Conservation (phyloP, 805 yeast species). For the Sungouiozyma intestinalis region DNA sequence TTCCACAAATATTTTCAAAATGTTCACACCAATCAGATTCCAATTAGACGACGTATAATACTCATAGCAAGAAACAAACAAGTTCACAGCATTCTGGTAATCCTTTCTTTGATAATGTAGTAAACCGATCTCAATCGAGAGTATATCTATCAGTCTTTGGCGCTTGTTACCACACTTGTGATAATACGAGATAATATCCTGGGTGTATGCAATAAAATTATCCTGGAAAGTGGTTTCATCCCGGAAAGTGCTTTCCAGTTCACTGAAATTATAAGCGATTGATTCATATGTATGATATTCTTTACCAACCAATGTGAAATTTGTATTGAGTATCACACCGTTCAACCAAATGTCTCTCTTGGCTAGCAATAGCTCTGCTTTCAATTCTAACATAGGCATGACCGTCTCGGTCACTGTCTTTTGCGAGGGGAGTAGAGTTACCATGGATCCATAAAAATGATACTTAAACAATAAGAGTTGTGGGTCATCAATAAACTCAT, state of each 20-base stretch:
- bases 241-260: conserved; percentile 9
- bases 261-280: conserved; percentile 7
- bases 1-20: conserved; percentile 56
- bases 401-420: neutral
- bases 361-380: conserved; percentile 33
- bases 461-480: conserved; percentile 17
- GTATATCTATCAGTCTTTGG: conserved; percentile 56
- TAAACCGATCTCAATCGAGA: conserved; percentile 72
- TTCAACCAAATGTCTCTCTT: conserved; percentile 32
- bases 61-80: conserved; percentile 58
- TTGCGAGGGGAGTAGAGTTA: conserved; percentile 5
- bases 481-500: conserved; percentile 7
- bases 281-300: conserved; percentile 2
- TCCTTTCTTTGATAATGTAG: conserved; percentile 49
- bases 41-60: conserved; percentile 64
- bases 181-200: conserved; percentile 20
- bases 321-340: conserved; percentile 13
- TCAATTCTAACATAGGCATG: conserved; percentile 16
- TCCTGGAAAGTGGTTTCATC: conserved; percentile 19
- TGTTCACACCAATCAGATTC: conserved; percentile 56
- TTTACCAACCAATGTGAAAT: conserved; percentile 10
- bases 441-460: conserved; percentile 10
- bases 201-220: conserved; percentile 44
- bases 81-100: conserved; percentile 48
- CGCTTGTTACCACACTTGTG: conserved; percentile 26